Conservation (phyloP, 2,329 filamentous ascomycete genomes). For the Monosporascus cannonballus region DNA sequence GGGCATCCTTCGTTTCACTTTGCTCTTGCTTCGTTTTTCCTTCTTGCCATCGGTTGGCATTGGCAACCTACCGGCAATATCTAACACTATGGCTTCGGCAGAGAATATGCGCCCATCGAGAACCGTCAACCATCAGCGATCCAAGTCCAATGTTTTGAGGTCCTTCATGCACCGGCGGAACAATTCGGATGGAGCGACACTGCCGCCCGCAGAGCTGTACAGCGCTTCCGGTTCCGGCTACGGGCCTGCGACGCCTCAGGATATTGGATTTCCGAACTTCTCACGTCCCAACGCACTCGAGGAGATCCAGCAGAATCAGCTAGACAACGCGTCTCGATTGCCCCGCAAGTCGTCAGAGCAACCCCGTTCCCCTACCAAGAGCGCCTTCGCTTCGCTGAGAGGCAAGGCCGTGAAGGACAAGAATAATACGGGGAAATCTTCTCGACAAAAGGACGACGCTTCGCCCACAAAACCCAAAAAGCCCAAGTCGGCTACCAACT, state of each 20-base stretch:
- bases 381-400: conserved; percentile 30
- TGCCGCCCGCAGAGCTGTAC: conserved; percentile 22
- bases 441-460: conserved; percentile 32
- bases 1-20: conserved; percentile 16
- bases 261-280: conserved; percentile 28
- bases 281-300: conserved; percentile 42
- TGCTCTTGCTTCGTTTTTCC: conserved; percentile 7
- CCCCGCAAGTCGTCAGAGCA: conserved; percentile 15
- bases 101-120: conserved; percentile 9
- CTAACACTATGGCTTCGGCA: conserved; percentile 18
- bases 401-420: conserved; percentile 31
- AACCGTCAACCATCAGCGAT: conserved; percentile 29
- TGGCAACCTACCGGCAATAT: background rate
- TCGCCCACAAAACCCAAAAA: conserved; percentile 64
- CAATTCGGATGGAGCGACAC: conserved; percentile 35
- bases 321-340: conserved; percentile 18
- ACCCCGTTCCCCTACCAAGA: conserved; percentile 24
- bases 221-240: conserved; percentile 15
- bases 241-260: conserved; percentile 17
- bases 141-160: conserved; percentile 44
- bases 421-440: conserved; percentile 10
- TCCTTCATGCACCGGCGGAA: conserved; percentile 45
- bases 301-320: conserved; percentile 52
- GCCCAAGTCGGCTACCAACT: conserved; percentile 75
- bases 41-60: background rate